Base-by-base conservation (phyloP, 2,329 filamentous ascomycete species). In the Venturia aucupariae region DNA sequence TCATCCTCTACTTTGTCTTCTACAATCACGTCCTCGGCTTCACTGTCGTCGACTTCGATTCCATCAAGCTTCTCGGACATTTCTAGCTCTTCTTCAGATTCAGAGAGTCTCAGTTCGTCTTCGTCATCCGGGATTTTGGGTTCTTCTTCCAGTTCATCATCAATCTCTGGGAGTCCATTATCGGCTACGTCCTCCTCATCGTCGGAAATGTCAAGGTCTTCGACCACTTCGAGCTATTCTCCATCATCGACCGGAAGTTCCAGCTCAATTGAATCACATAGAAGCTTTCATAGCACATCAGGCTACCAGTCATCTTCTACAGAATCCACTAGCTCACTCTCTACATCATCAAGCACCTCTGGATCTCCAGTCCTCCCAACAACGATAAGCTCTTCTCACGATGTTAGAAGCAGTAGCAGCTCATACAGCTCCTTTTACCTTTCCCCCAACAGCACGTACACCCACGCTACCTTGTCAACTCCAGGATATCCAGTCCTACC, bases 11-110 rank as follows among this genome's bases (percentile, higher is more conserved):
- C 24, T 41, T 15, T 19, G n/a, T 46, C 41, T 24, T 41, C 42
- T 38, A 38, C 59, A 17, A 32, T 61, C 38, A 61, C 42, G 24
- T 61, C 59, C 11, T 61, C 60, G 10, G 39, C 60, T n/a, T 62
- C 42, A 7, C 32, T 19, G 13, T 30, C 30, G 24, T 19, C 38
- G 22, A 24, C 42, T 27, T 61, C 59, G 30, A 22, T 30, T n/a
- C n/a, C n/a, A n/a, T n/a, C n/a, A n/a, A n/a, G n/a, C 17, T n/a
- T 17, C 39, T 41, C 39, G 17, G 35, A 24, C 4, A 35, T 15
- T 30, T 44, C 60, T 27, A 61, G 35, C 32, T 62, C 60, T 35
- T 48, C 60, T 2, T 61, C 60, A 11, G 17, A 24, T 19, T 22
- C 39, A 38, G 24, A 44, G 27, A 38, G 32, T 22, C 32, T 17